phyloP scores from a whole-genome alignment of 352 stramenopile species.

The Phytophthora ramorum region DNA sequence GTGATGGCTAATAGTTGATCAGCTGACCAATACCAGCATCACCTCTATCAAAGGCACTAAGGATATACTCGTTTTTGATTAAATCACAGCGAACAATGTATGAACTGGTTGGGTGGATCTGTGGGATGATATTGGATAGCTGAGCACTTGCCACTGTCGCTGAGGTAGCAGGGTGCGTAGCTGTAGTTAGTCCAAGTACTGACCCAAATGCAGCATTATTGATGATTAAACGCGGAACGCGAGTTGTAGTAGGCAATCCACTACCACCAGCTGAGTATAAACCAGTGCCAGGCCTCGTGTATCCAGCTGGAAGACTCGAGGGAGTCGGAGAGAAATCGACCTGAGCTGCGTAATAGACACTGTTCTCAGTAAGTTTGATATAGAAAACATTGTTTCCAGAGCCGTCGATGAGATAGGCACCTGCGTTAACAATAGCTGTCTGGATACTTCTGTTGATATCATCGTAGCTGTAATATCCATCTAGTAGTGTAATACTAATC shows the following conservation, averaged over 20 bases:
- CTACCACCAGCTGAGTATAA: constrained; percentile 3
- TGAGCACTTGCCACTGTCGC: constrained; percentile 6
- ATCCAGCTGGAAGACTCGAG: background rate
- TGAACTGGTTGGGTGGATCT: constrained; percentile 2
- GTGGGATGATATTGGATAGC: constrained; percentile 22
- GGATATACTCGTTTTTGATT: constrained; percentile 32
- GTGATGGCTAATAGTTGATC: constrained; percentile 7
- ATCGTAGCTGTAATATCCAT: constrained; percentile 9
- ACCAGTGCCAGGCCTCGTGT: background rate
- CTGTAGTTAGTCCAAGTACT: constrained; percentile 1
- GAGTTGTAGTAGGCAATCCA: constrained; percentile 11
- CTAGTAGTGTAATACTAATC: background rate
- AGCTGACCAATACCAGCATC: constrained; percentile 10
- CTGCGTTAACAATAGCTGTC: constrained; percentile 6
- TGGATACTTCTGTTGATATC: constrained; percentile 8
- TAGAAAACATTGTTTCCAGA: constrained; percentile 8
- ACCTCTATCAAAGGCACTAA: constrained; percentile 14
- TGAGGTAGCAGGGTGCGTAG: constrained; percentile 3
- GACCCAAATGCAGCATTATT: constrained; percentile 13
- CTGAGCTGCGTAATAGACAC: constrained; percentile 6
- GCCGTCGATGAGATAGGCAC: background rate
- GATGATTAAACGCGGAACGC: constrained; percentile 12
- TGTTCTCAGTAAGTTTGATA: constrained; percentile 4
- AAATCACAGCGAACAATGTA: constrained; percentile 30
- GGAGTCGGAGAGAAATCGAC: constrained; percentile 8